Conservation (phyloP, 495 filamentous ascomycete species). For the Patellaria atrata region DNA sequence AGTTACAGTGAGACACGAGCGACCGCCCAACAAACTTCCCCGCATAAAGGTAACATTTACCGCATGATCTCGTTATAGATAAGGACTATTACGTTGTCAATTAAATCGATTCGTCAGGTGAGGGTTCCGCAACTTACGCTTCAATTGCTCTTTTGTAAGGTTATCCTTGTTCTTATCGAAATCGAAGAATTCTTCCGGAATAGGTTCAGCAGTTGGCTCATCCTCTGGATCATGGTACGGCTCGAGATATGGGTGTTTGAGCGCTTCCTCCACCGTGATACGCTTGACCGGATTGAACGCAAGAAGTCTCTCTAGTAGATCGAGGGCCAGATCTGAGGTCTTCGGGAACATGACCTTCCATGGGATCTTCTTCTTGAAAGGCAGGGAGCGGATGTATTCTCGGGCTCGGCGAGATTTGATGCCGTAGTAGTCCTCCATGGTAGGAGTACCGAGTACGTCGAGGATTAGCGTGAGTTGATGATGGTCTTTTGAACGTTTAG, state of each 20-base stretch:
- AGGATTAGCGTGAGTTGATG: slow-evolving; percentile 97
- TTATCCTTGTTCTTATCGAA: slow-evolving; percentile 99
- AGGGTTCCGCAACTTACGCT: slow-evolving; percentile 39
- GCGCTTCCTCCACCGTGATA: slow-evolving; percentile 91
- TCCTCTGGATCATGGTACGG: slow-evolving; percentile 99
- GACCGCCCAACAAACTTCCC: too few relatives aligned
- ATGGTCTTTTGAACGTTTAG: slow-evolving; percentile 52
- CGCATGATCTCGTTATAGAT: slow-evolving; percentile 99
- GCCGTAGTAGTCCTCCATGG: slow-evolving; percentile 99
- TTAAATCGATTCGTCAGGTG: slow-evolving; percentile 10
- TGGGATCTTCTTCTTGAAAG: slow-evolving; percentile 99
- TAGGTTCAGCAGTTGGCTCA: slow-evolving; percentile 90
- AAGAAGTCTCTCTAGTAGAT: slow-evolving; percentile 86
- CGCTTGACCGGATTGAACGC: slow-evolving; percentile 98
- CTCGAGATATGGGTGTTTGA: slow-evolving; percentile 96
- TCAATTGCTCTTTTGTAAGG: slow-evolving; percentile 94
- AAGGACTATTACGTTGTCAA: slow-evolving; percentile 38
- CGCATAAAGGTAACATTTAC: slow-evolving; percentile 41
- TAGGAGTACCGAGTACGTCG: slow-evolving; percentile 95
- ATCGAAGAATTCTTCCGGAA: slow-evolving; percentile 98
- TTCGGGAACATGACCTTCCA: slow-evolving; percentile 97
- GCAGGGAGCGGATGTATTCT: slow-evolving; percentile 96
- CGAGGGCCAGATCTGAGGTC: slow-evolving; percentile 83
- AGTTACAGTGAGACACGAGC: too few relatives aligned
- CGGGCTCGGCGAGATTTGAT: slow-evolving; percentile 97